Conservation (phyloP, 352 stramenopile genomes). For the Globisporangium alternatum region DNA sequence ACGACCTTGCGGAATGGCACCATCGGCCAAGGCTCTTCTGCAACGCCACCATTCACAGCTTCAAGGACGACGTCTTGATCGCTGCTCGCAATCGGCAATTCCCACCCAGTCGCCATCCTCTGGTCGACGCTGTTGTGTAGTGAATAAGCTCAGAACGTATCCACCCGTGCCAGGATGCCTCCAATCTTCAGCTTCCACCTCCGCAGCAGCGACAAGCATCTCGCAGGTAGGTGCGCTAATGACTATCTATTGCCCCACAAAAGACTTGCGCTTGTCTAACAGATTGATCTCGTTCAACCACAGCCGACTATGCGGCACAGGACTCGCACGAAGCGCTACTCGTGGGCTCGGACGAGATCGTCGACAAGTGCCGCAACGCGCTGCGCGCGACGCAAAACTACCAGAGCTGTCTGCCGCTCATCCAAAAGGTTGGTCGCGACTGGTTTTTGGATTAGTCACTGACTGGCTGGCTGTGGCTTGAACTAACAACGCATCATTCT, state of each 20-base stretch:
- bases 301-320: slow-evolving; percentile 27
- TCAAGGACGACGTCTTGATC: neutral
- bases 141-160: neutral
- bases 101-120: neutral
- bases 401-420: slow-evolving; percentile 40
- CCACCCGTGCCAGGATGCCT: slow-evolving; percentile 7
- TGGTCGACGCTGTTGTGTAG: neutral
- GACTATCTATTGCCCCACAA: neutral
- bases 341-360: slow-evolving; percentile 33
- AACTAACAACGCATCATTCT: neutral
- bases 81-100: neutral
- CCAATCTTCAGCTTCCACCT: slow-evolving; percentile 23
- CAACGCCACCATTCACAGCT: neutral
- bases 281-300: neutral
- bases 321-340: slow-evolving; percentile 39
- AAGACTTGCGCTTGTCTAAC: neutral
- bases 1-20: neutral
- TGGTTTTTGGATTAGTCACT: neutral
- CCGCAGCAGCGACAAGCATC: slow-evolving; percentile 34
- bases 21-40: neutral
- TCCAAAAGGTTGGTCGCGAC: slow-evolving; percentile 29
- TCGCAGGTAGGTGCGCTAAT: slow-evolving; percentile 24
- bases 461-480: neutral
- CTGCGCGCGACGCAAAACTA: slow-evolving; percentile 39
- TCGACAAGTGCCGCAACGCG: slow-evolving; percentile 30